Evolutionary conservation across 2,329 filamentous ascomycete species (phyloP).

Genomic region (Penicillium sp.): DNA sequence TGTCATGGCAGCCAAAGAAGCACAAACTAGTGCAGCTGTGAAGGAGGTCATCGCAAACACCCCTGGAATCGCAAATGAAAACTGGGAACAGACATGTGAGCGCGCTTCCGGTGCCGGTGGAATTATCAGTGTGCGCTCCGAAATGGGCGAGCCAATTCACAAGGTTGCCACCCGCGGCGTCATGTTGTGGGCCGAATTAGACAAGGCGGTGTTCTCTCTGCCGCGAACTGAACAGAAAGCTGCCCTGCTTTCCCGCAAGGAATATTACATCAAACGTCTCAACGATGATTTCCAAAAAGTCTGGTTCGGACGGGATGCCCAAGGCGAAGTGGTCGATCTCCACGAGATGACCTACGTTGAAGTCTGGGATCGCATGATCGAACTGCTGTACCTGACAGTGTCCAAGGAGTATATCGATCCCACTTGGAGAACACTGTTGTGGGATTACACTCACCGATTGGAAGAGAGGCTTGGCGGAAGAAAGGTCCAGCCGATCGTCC

Average conservation of each 20-base stretch:
- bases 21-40: conserved; percentile 59
- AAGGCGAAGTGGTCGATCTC: conserved; percentile 75
- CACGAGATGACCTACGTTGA: conserved; percentile 94
- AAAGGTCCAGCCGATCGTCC: conserved; percentile 66
- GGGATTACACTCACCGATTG: conserved; percentile 89
- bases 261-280: too few species aligned
- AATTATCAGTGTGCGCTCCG: too few species aligned
- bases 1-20: conserved; percentile 93
- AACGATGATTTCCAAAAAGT: conserved; percentile 58
- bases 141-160: too few species aligned
- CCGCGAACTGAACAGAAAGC: neutral
- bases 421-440: conserved; percentile 85
- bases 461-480: conserved; percentile 66
- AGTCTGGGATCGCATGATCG: conserved; percentile 77
- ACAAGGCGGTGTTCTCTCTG: neutral
- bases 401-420: conserved; percentile 53
- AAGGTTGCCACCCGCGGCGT: too few species aligned
- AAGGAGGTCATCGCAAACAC: neutral
- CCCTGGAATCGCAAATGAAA: neutral
- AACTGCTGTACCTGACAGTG: conserved; percentile 67
- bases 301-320: conserved; percentile 84
- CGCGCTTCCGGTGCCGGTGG: too few species aligned
- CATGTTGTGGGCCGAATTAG: too few species aligned
- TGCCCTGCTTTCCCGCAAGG: neutral
- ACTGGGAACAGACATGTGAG: too few species aligned